Evolutionary conservation across 805 yeast species (phyloP).

Genomic region (Yamadazyma sp.): DNA sequence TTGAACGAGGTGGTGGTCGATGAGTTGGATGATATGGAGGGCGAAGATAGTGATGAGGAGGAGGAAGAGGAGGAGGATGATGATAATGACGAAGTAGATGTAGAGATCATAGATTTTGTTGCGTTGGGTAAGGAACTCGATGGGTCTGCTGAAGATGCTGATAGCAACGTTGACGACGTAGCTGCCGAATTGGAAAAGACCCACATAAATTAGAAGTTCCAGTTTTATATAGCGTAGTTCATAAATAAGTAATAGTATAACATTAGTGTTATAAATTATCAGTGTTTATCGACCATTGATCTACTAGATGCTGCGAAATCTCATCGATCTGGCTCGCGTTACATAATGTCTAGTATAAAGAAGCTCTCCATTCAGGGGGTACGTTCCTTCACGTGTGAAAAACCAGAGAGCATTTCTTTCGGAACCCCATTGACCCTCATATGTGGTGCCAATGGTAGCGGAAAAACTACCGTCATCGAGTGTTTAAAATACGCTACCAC

Average conservation of each 20-base stretch:
- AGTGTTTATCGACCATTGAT: too few relatives aligned
- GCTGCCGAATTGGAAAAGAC: conserved; percentile 61
- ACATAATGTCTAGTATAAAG: conserved; percentile 39
- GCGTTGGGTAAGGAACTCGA: conserved; percentile 56
- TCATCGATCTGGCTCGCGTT: neutral
- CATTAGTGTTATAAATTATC: too few relatives aligned
- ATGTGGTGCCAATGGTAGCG: conserved; percentile 95
- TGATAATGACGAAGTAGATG: conserved; percentile 60
- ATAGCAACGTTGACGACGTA: conserved; percentile 52
- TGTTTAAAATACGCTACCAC: conserved; percentile 93
- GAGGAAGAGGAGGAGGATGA: conserved; percentile 62
- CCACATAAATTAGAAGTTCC: conserved; percentile 40
- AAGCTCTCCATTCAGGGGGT: conserved; percentile 71
- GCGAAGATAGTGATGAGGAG: conserved; percentile 68
- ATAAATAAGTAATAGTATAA: too few relatives aligned
- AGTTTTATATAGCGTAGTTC: too few relatives aligned
- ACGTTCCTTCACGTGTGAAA: conserved; percentile 85
- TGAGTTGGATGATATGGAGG: conserved; percentile 94
- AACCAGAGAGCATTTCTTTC: conserved; percentile 83
- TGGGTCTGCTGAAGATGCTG: conserved; percentile 45
- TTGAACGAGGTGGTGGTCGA: conserved; percentile 74
- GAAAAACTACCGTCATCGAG: conserved; percentile 94
- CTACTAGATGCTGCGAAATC: conserved; percentile 5
- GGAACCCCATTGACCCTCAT: conserved; percentile 88
- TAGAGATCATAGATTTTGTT: conserved; percentile 32